Conservation (phyloP, 208 protist genomes). For the Phytomonas sp. region DNA sequence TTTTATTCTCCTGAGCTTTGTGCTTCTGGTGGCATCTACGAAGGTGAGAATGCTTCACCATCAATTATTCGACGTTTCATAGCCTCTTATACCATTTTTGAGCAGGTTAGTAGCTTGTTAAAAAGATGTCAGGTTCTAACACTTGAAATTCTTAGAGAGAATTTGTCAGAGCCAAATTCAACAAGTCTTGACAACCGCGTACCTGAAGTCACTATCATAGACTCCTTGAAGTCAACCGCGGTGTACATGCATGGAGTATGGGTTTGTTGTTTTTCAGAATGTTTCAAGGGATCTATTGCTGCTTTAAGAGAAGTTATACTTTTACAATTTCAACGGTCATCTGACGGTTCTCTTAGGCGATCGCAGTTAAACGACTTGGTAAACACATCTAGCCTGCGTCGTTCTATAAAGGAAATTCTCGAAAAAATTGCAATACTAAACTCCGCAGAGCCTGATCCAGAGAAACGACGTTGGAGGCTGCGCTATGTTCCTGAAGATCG, state of each 20-base stretch:
- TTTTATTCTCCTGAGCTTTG: constrained; percentile 78
- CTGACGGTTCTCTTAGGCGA: constrained; percentile 37
- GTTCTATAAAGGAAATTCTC: constrained; percentile 61
- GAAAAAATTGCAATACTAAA: constrained; percentile 46
- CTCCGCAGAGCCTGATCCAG: constrained; percentile 29
- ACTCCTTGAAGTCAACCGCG: constrained; percentile 36
- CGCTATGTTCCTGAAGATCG: constrained; percentile 33
- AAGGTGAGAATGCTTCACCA: constrained; percentile 34
- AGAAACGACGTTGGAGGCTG: constrained; percentile 58
- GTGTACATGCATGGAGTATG: constrained; percentile 84
- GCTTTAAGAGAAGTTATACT: constrained; percentile 72
- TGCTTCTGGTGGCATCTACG: constrained; percentile 62
- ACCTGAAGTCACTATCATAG: neutral
- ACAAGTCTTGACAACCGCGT: constrained; percentile 5
- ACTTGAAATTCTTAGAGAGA: constrained; percentile 19
- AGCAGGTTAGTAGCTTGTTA: constrained; percentile 49
- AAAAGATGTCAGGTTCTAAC: constrained; percentile 62
- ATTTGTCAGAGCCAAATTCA: constrained; percentile 13
- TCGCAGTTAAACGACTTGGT: constrained; percentile 55
- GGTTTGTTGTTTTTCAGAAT: constrained; percentile 36
- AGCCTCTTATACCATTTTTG: constrained; percentile 24
- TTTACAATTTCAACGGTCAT: constrained; percentile 51
- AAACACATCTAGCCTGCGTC: constrained; percentile 19
- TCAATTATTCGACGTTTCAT: constrained; percentile 65
- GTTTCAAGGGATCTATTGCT: constrained; percentile 54